Base-by-base conservation (phyloP, 768 basidiomycete species). In the Rhizopogon roseolus region DNA sequence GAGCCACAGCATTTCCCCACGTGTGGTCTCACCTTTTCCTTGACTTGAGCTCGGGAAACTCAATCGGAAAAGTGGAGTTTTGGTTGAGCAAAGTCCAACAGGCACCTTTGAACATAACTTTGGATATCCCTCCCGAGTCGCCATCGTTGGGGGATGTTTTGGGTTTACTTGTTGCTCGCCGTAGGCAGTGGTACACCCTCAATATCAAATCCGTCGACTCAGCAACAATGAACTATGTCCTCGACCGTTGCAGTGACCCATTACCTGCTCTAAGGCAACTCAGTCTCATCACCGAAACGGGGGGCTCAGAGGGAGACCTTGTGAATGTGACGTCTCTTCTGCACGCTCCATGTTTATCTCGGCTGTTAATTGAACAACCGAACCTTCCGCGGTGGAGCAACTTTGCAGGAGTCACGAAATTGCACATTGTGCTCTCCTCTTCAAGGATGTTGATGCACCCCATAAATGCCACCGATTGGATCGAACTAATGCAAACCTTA, bases 11-110 rank as follows among this genome's bases (percentile, higher is more conserved):
- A 39, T 68, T 71, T 37, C 81, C 82, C n/a, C 67, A 73, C 19
- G 73, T 82, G 22, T 86, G 84, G 84, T 81, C 81, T 4, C 70
- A 76, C 60, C 60, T 85, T 51, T 78, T 81, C 54, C 68, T 85
- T 49, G 73, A 81, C 54, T 68, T 73, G 51, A 75, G 80, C 56
- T 67, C 69, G 39, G 63, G 71, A 17, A 64, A 79, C 54, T 71
- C 76, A 36, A 65, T 66, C 52, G 64, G 68, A 3, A 73, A 76
- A 55, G 77, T 77, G 19, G 70, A 61, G 16, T 69, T 78, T 50
- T 85, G 81, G 81, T 74, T 85, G 14, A 65, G 69, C 48, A 80
- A 70, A 57, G 79, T 78, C 7, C 67, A 68, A 40, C 63, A 67
- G 28, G 73, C 73, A 16, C 72, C 69, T 7, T 72, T 85, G 42